Base-by-base conservation (phyloP, 2,329 filamentous ascomycete species). In the Zarea fungicola region DNA sequence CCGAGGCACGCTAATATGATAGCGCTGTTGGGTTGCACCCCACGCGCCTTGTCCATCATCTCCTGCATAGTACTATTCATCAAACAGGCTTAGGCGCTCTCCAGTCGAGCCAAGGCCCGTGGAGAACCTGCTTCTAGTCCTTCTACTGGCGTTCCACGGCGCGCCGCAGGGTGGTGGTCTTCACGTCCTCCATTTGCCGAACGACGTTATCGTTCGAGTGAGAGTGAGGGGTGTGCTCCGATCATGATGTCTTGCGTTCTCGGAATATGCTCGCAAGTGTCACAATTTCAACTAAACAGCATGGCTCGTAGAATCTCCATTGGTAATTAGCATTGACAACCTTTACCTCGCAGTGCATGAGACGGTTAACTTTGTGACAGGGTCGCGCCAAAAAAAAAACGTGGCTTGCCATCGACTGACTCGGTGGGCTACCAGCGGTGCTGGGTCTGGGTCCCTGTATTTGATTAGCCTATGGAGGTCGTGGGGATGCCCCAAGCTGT, bases 41-140 rank as follows among this genome's bases (percentile, higher is more conserved):
- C 43, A 47, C 43, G 35, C 9, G 34, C 26, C n/a, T n/a, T n/a
- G n/a, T n/a, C n/a, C n/a, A n/a, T n/a, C 23, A 25, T 40, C 16
- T 36, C 43, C 43, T 47, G 26, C 35, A 22, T 29, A 18, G 43
- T 26, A 39, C 43, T 25, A 40, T 40, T 39, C 14, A 25, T 47
- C 35, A 40, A 47, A 32, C 19, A 47, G 43, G 43, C 35, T 18
- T 47, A 40, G 43, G 25, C 16, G 42, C 26, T 19, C 25, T 46
- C 16, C 6, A 32, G 6, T 39, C 35, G 19, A 25, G 36, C 19
- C 5, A n/a, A n/a, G n/a, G n/a, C n/a, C n/a, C n/a, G n/a, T n/a
- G n/a, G n/a, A 45, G 42, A 37, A 37, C 32, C 26, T 39, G 43
- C 35, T 46, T 46, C 43, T 46, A 40, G 43, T 34, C n/a, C 43